Conservation (phyloP, 768 basidiomycete genomes). For the Boletus bicolor region DNA sequence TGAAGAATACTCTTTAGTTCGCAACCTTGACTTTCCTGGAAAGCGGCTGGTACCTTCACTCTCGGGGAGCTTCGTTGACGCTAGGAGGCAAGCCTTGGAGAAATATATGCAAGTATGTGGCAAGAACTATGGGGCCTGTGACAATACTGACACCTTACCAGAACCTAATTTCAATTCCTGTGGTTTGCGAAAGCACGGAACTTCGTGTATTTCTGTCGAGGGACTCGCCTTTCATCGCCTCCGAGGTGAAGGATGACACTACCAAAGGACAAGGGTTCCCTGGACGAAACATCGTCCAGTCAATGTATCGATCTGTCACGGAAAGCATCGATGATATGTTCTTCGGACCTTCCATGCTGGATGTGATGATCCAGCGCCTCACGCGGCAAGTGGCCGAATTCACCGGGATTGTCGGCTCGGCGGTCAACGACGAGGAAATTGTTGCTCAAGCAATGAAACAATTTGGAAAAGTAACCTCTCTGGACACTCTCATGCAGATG, state of each 20-base stretch:
- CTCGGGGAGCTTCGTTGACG: conserved; percentile 85
- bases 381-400: conserved; percentile 88
- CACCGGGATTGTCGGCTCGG: conserved; percentile 76
- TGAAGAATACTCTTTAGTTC: conserved; percentile 66
- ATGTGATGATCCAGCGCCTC: conserved; percentile 89
- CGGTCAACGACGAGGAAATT: conserved; percentile 78
- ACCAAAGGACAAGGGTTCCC: conserved; percentile 51
- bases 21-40: conserved; percentile 83
- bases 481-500: conserved; percentile 69
- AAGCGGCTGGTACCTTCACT: conserved; percentile 90
- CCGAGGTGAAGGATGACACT: conserved; percentile 40
- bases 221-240: conserved; percentile 76
- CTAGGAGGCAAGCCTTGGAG: conserved; percentile 73
- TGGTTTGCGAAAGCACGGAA: conserved; percentile 79
- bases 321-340: conserved; percentile 97
- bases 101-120: conserved; percentile 79
- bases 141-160: conserved; percentile 30
- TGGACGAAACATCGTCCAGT: conserved; percentile 75
- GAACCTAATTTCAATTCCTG: conserved; percentile 70
- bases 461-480: conserved; percentile 60
- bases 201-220: conserved; percentile 84
- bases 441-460: conserved; percentile 76
- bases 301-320: conserved; percentile 87
- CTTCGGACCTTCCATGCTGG: conserved; percentile 93
- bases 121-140: background rate